Evolutionary conservation across 495 filamentous ascomycete genomes (phyloP).

Genomic region (Penicillium turbatum): DNA sequence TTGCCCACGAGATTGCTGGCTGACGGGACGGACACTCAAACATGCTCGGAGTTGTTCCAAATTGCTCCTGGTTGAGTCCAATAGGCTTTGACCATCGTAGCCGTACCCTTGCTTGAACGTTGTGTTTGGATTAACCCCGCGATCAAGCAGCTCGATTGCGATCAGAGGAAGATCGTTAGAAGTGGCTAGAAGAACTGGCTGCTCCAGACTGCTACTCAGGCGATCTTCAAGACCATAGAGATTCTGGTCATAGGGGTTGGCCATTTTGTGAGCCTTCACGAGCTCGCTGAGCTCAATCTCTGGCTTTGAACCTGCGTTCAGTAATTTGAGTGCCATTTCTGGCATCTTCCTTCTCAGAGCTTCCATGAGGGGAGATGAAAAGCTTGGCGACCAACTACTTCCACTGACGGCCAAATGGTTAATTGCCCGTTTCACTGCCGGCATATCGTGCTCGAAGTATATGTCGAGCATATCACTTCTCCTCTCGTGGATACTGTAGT

Average conservation of each 20-base stretch:
- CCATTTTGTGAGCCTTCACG: conserved; percentile 25
- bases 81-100: not conserved
- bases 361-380: conserved; percentile 38
- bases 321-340: conserved; percentile 34
- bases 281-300: conserved; percentile 36
- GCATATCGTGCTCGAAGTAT: conserved; percentile 55
- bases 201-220: conserved; percentile 26
- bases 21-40: conserved; percentile 5
- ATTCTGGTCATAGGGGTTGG: too few species aligned
- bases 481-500: conserved; percentile 47
- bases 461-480: conserved; percentile 52
- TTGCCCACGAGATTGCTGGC: not conserved
- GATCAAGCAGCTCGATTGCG: conserved; percentile 53
- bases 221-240: too few species aligned
- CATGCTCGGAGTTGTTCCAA: conserved; percentile 45
- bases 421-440: conserved; percentile 56
- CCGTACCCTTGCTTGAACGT: conserved; percentile 34
- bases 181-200: conserved; percentile 60
- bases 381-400: conserved; percentile 6
- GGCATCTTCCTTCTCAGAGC: conserved; percentile 39
- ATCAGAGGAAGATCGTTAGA: conserved; percentile 43
- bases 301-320: conserved; percentile 42
- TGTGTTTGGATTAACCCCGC: conserved; percentile 55
- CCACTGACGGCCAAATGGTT: conserved; percentile 50
- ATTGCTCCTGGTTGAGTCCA: conserved; percentile 19